Percentiles rank a stretch among this genome's conserved stretches.
Evolutionary conservation across 306 rosid species (phyloP).

Genomic region (Arachis stenosperma): DNA sequence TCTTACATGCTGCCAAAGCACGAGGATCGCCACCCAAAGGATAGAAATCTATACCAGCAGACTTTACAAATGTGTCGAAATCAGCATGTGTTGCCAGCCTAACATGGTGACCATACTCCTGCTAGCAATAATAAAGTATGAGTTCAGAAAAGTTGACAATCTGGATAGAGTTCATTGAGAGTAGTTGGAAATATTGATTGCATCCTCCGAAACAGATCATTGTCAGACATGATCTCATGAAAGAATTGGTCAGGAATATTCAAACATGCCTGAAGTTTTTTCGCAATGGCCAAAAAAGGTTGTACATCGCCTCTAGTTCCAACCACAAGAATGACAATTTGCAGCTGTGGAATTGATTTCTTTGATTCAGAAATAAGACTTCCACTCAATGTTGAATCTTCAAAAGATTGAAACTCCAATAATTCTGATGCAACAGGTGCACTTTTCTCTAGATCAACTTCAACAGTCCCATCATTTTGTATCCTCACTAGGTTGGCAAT

Average conservation of each 20-base stretch:
- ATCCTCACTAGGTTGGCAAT: constrained; percentile 65
- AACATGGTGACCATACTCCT: constrained; percentile 87
- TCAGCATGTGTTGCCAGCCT: constrained; percentile 88
- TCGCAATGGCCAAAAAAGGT: constrained; percentile 81
- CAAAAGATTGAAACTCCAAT: constrained; percentile 61
- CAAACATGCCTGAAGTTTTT: constrained; percentile 78
- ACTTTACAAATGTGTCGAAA: constrained; percentile 70
- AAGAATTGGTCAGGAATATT: constrained; percentile 22
- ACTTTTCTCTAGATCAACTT: constrained; percentile 63
- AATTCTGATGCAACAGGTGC: constrained; percentile 67
- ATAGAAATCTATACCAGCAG: constrained; percentile 79
- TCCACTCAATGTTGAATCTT: constrained; percentile 43
- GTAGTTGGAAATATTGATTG: constrained; percentile 13
- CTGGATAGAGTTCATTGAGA: constrained; percentile 19
- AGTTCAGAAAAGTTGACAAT: constrained; percentile 3
- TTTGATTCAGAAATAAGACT: constrained; percentile 43
- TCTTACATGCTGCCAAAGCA: constrained; percentile 88
- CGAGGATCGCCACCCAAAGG: constrained; percentile 95
- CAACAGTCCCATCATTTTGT: constrained; percentile 83
- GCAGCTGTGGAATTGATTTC: constrained; percentile 64
- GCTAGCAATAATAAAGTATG: constrained; percentile 33
- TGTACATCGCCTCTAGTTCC: constrained; percentile 97
- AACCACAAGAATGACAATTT: constrained; percentile 80
- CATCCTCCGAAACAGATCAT: constrained; percentile 18
- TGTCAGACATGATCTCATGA: constrained; percentile 2